Evolutionary conservation across 225 moss, liverwort and hornwort genomes (phyloP).

Genomic region (Pleurozium schreberi): DNA sequence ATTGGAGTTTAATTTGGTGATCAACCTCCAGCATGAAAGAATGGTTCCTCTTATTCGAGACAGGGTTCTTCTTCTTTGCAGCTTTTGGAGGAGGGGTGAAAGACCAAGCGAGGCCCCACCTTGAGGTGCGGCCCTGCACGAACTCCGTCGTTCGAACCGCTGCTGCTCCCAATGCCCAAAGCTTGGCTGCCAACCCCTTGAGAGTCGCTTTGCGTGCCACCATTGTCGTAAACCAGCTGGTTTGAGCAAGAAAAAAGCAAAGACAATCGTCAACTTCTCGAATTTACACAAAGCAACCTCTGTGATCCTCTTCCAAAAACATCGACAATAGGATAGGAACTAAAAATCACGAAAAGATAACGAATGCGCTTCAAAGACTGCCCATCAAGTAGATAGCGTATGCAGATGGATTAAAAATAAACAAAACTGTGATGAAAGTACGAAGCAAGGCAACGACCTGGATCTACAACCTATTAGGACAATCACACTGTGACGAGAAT

Average conservation of each 20-base stretch:
- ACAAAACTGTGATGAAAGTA: neutral
- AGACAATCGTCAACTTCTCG: neutral
- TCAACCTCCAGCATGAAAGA: constrained; percentile 92
- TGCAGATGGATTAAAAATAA: neutral
- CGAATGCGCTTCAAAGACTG: neutral
- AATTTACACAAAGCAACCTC: neutral
- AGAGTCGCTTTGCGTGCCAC: constrained; percentile 92
- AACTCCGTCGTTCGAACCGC: constrained; percentile 91
- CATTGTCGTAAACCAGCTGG: constrained; percentile 98
- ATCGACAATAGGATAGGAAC: neutral
- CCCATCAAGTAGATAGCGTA: neutral
- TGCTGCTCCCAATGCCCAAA: constrained; percentile 68
- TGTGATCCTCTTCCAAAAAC: neutral
- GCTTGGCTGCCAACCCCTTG: constrained; percentile 48
- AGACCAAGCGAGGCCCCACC: constrained; percentile 98
- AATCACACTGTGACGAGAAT: neutral
- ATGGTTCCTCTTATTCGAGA: constrained; percentile 35
- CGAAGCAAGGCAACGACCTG: neutral
- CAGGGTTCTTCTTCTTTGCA: constrained; percentile 8
- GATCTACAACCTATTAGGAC: neutral
- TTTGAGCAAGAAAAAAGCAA: neutral
- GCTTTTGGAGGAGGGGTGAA: constrained; percentile 40
- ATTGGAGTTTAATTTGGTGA: neutral
- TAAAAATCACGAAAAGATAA: neutral
- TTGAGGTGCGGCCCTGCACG: constrained; percentile 86